Base-by-base conservation (phyloP, 805 yeast genomes). In the Yamadazyma insecticola region DNA sequence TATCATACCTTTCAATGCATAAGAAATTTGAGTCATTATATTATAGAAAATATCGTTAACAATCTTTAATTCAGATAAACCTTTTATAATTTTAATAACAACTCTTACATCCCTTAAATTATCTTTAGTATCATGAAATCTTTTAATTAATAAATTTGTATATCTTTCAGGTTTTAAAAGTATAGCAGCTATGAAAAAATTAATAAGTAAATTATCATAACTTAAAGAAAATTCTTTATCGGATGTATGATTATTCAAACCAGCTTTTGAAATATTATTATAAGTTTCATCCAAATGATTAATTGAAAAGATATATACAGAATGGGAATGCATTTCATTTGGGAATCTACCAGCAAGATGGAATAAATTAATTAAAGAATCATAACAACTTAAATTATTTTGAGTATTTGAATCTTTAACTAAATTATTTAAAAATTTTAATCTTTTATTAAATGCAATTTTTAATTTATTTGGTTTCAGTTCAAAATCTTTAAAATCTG, bases 131-230 rank as follows among this genome's bases (percentile, higher is more conserved):
- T 48, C 49, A 21, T 44, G 36, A 27, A 53, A 57, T 20, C 41
- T 48, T 4, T 39, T 34, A 13, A 52, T 35, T 16, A 65, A 40
- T 1, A 46, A 24, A 11, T 48, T 45, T 9, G 44, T 32, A 40
- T 63, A 63, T 30, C 43, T 50, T 5, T 49, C 51, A 1, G 68
- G 64, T 28, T 57, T 51, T 22, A 63, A 37, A 40, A 55, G 44
- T 5, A 60, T 49, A 5, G 70, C 69, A 5, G 64, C 57, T 1
- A 57, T 48, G 34, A 45, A 59, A 23, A 58, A 55, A 27, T 57
- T 52, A 2, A 56, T 47, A 6, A 45, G 16, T 12, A 59, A 40
- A 13, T 42, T 40, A 20, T 52, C 54, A 37, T 48, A 55, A 11
- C 41, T 34, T n/a, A 17, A 12, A 9, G 32, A 24, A 3, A 43